These are phyloP conservation scores for Phytophthora tentaculata DNA, from an alignment of 352 stramenopile genomes.

Conservation along the genomic window DNA sequence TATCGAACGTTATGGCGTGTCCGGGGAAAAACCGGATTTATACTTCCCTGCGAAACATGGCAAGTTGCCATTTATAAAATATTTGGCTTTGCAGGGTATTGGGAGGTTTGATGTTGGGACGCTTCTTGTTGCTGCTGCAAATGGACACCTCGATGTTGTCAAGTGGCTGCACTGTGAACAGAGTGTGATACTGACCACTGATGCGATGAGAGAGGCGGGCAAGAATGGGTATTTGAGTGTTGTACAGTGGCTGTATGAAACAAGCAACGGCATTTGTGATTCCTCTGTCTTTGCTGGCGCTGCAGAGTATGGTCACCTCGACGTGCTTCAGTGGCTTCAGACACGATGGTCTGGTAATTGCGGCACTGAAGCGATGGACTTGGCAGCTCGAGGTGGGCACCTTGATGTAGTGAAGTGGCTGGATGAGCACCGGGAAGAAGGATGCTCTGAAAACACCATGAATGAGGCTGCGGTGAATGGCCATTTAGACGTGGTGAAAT, in stretches of 20 bases:
- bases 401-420: constrained; percentile 27
- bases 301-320: neutral
- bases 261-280: neutral
- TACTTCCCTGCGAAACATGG: constrained; percentile 18
- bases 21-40: neutral
- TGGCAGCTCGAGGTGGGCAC: constrained; percentile 18
- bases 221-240: neutral
- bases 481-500: constrained; percentile 19
- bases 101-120: neutral
- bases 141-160: neutral
- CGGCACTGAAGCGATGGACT: constrained; percentile 16
- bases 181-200: neutral
- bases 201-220: neutral
- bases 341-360: neutral
- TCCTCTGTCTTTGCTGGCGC: neutral
- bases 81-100: constrained; percentile 7
- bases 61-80: constrained; percentile 25
- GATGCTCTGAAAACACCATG: constrained; percentile 15
- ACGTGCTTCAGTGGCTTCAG: constrained; percentile 5
- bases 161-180: constrained; percentile 5
- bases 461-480: constrained; percentile 17
- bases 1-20: constrained; percentile 18
- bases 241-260: constrained; percentile 4
- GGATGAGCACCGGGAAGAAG: constrained; percentile 8
- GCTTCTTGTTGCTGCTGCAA: constrained; percentile 13